Conservation (phyloP, 2,329 filamentous ascomycete genomes). For the Fusarium temperatum region DNA sequence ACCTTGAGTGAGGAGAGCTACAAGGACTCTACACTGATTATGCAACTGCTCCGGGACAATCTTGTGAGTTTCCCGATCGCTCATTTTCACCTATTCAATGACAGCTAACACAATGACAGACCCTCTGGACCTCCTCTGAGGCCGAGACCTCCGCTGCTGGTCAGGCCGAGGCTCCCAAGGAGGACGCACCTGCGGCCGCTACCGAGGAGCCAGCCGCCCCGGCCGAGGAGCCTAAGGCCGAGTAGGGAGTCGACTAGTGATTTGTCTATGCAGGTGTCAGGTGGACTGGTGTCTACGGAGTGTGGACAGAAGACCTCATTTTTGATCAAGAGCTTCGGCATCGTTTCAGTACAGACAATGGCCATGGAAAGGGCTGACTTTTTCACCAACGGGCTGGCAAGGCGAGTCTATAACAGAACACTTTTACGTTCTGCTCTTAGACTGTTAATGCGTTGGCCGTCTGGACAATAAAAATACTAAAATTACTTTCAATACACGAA, state of each 20-base stretch:
- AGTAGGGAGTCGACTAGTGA: conserved; percentile 57
- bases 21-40: conserved; percentile 98
- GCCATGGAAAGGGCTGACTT: conserved; percentile 49
- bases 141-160: conserved; percentile 77
- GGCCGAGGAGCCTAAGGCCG: conserved; percentile 74
- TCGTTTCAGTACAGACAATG: conserved; percentile 58
- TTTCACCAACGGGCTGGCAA: conserved; percentile 51
- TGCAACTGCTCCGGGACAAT: conserved; percentile 98
- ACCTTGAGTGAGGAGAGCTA: conserved; percentile 98
- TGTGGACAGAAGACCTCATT: conserved; percentile 69
- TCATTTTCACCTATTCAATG: background rate
- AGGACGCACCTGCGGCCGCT: conserved; percentile 60
- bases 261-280: conserved; percentile 52
- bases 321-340: conserved; percentile 59
- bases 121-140: conserved; percentile 99
- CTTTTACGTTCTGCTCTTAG: conserved; percentile 63
- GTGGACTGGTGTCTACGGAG: conserved; percentile 71
- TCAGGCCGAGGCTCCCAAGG: conserved; percentile 60
- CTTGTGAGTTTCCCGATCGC: conserved; percentile 66
- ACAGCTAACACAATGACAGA: conserved; percentile 64
- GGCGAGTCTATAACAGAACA: conserved; percentile 56
- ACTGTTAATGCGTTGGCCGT: conserved; percentile 64
- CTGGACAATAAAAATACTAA: conserved; percentile 65
- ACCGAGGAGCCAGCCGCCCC: conserved; percentile 64
- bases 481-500: conserved; percentile 53